Evolutionary conservation across 805 yeast genomes (phyloP).

Genomic region (Yamadazyma philogaea): DNA sequence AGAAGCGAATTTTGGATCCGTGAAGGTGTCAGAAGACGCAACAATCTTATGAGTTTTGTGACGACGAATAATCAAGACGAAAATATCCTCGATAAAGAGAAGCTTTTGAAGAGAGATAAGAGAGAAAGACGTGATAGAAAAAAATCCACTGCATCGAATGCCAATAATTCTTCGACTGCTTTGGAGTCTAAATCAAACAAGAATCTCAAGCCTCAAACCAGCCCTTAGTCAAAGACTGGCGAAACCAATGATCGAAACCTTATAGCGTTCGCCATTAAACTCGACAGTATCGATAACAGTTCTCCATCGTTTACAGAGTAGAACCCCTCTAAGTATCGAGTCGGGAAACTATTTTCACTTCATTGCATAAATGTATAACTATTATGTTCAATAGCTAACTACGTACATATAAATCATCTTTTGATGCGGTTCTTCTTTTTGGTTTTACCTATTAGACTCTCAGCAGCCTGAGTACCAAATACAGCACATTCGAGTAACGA

Average conservation of each 20-base stretch:
- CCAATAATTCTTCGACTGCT: background rate
- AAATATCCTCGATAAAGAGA: conserved; percentile 21
- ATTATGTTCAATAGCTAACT: background rate
- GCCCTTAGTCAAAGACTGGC: conserved; percentile 9
- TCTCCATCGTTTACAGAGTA: conserved; percentile 7
- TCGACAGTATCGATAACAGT: conserved; percentile 6
- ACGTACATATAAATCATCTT: background rate
- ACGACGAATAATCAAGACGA: conserved; percentile 12
- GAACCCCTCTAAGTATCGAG: background rate
- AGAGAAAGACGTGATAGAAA: conserved; percentile 40
- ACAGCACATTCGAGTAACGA: conserved; percentile 45
- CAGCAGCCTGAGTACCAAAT: conserved; percentile 17
- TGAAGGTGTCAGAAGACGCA: conserved; percentile 65
- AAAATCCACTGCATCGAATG: conserved; percentile 16
- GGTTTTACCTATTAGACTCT: conserved; percentile 1
- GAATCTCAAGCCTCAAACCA: background rate
- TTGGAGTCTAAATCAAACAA: background rate
- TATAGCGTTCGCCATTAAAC: conserved; percentile 11
- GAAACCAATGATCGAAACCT: conserved; percentile 17
- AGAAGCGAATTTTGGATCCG: conserved; percentile 91
- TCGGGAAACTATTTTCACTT: background rate
- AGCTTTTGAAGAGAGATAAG: conserved; percentile 34
- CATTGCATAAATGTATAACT: background rate
- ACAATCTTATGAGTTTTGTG: conserved; percentile 31
- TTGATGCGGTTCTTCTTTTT: background rate